Evolutionary conservation across 2,329 filamentous ascomycete species (phyloP).

Genomic region (Westerdykella sp.): DNA sequence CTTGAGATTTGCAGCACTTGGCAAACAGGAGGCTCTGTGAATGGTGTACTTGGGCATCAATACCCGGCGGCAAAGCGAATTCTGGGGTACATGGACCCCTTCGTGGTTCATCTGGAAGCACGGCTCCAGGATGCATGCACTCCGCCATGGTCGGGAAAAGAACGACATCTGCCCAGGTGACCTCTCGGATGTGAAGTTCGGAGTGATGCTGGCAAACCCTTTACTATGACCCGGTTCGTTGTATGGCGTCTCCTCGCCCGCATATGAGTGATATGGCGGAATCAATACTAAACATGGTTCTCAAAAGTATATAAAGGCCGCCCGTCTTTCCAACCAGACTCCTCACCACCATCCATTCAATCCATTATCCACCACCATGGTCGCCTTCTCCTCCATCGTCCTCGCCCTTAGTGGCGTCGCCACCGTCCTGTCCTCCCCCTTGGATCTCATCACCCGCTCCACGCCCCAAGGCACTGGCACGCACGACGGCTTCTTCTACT

Average conservation of each 20-base stretch:
- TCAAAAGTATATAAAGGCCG: constrained; percentile 15
- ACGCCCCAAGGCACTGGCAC: constrained; percentile 23
- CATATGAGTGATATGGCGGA: constrained; percentile 5
- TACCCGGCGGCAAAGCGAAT: constrained; percentile 21
- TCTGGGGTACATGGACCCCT: constrained; percentile 3
- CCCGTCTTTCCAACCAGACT: not conserved
- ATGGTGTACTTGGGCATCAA: constrained; percentile 5
- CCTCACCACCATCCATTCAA: constrained; percentile 8
- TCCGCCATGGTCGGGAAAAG: no score
- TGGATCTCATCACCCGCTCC: constrained; percentile 17
- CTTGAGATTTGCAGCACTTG: no score
- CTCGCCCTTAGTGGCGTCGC: constrained; percentile 23
- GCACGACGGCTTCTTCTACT: constrained; percentile 35
- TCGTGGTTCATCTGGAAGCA: not conserved
- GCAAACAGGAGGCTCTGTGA: no score
- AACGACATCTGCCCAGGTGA: no score
- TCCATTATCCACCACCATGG: constrained; percentile 16
- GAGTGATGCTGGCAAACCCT: no score
- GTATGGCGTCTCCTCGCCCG: no score
- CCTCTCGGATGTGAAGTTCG: no score
- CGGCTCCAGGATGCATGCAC: no score
- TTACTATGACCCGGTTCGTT: no score
- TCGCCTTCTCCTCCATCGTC: constrained; percentile 25
- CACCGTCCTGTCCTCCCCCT: constrained; percentile 22
- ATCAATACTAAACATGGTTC: constrained; percentile 5